phyloP scores from a whole-genome alignment of 2,329 filamentous ascomycete species.

The Aspergillus puulaauensis region DNA sequence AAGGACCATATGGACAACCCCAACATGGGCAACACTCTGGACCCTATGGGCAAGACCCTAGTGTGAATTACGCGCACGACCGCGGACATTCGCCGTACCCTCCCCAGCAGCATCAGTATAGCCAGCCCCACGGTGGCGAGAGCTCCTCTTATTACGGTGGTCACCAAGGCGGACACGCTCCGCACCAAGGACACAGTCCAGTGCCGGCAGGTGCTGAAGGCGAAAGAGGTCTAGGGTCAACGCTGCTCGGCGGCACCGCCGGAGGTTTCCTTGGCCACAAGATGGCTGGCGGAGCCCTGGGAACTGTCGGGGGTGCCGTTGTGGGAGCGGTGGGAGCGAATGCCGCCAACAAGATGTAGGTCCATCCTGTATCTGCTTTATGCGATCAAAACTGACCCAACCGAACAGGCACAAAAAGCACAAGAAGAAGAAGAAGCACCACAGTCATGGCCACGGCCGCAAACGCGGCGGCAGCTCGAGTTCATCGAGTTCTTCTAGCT shows the following conservation, averaged over 20 bases:
- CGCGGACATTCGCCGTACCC: constrained; percentile 29
- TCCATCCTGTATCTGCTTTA: not conserved
- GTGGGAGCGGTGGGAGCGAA: constrained; percentile 35
- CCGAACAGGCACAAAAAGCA: constrained; percentile 25
- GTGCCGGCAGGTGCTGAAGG: constrained; percentile 26
- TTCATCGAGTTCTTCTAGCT: constrained; percentile 19
- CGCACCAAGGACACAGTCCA: constrained; percentile 20
- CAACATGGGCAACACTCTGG: constrained; percentile 19
- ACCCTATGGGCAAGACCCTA: constrained; percentile 24
- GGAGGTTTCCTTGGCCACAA: constrained; percentile 38
- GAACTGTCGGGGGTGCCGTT: constrained; percentile 33
- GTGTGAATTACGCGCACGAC: constrained; percentile 23
- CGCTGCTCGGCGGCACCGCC: constrained; percentile 37
- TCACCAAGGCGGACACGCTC: constrained; percentile 16
- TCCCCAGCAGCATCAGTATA: constrained; percentile 24
- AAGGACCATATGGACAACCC: constrained; percentile 9
- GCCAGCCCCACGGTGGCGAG: constrained; percentile 21
- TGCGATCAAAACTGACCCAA: constrained; percentile 5
- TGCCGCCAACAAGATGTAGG: constrained; percentile 30
- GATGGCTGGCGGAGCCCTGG: constrained; percentile 33
- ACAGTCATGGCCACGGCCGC: constrained; percentile 24
- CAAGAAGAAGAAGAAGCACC: constrained; percentile 26
- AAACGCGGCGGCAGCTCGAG: constrained; percentile 14
- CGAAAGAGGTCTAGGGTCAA: constrained; percentile 37
- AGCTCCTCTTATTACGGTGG: constrained; percentile 34